A percentile compares a stretch with the other conserved stretches of the same genome.
These are phyloP conservation scores for Lachancea nothofagi DNA, from an alignment of 805 yeast genomes.

Conservation along the genomic window DNA sequence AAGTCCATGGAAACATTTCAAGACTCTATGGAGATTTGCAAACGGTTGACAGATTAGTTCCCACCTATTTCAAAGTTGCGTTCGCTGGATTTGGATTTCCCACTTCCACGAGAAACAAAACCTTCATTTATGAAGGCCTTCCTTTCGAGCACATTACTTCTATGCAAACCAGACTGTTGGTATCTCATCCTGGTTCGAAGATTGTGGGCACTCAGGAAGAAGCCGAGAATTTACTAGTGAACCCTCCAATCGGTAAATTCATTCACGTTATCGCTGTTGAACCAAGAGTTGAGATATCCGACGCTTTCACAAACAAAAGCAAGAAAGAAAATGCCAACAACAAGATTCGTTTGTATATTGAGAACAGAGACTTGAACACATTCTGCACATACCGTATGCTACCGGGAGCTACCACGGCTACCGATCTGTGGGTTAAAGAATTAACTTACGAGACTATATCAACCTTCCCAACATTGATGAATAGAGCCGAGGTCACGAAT, in stretches of 20 bases:
- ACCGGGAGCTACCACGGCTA: constrained; percentile 66
- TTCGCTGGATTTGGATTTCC: constrained; percentile 87
- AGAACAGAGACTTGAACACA: constrained; percentile 63
- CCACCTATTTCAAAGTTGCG: constrained; percentile 73
- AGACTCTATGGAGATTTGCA: constrained; percentile 63
- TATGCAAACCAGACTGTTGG: constrained; percentile 68
- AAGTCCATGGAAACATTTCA: constrained; percentile 62
- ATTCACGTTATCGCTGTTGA: constrained; percentile 67
- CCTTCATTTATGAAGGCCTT: constrained; percentile 77
- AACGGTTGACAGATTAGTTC: constrained; percentile 62
- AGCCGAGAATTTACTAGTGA: constrained; percentile 44
- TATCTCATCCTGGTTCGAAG: constrained; percentile 76
- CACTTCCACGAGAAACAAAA: constrained; percentile 62
- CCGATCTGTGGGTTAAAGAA: constrained; percentile 86
- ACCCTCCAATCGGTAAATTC: constrained; percentile 63
- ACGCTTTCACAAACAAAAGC: constrained; percentile 43
- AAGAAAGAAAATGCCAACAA: constrained; percentile 35
- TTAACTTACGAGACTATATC: constrained; percentile 67
- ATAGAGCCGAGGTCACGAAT: constrained; percentile 63
- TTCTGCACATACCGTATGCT: constrained; percentile 66
- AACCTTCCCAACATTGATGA: constrained; percentile 84
- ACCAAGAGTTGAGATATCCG: constrained; percentile 39
- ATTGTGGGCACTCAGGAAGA: constrained; percentile 54
- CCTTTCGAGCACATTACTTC: constrained; percentile 85
- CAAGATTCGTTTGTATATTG: constrained; percentile 68